A percentile compares a stretch with the other conserved stretches of the same genome.
Conservation (phyloP, 2,329 filamentous ascomycete genomes). For the Talaromyces sp. region DNA sequence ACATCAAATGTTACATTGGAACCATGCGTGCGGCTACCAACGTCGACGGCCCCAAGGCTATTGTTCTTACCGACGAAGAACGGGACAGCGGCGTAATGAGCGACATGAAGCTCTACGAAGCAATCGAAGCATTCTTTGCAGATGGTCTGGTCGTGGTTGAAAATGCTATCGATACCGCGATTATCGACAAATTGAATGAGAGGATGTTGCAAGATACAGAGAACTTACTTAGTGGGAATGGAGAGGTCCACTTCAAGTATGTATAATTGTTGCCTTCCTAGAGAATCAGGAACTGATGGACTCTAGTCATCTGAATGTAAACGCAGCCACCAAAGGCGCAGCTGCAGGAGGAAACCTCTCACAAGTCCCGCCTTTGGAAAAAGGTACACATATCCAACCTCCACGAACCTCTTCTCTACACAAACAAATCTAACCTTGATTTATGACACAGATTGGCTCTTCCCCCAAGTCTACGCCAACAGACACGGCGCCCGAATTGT, state of each 20-base stretch:
- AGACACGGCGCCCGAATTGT: slow-evolving; percentile 9
- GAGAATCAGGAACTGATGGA: too few relatives aligned
- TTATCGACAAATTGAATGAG: slow-evolving; percentile 10
- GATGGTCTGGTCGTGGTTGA: slow-evolving; percentile 9
- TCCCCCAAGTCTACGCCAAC: slow-evolving; percentile 7
- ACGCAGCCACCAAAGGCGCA: slow-evolving; percentile 4
- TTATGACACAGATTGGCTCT: slow-evolving; percentile 1
- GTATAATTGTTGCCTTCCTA: not conserved
- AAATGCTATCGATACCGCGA: slow-evolving; percentile 4
- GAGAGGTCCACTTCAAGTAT: slow-evolving; percentile 1
- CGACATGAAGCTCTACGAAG: slow-evolving; percentile 9
- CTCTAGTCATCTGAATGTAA: not conserved
- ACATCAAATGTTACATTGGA: not conserved
- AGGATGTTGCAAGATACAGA: slow-evolving; percentile 14
- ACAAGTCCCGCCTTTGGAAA: slow-evolving; percentile 11
- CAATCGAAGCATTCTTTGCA: slow-evolving; percentile 11
- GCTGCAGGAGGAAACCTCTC: slow-evolving; percentile 11
- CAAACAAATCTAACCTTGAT: not conserved
- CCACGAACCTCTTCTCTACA: not conserved
- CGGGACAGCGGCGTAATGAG: slow-evolving; percentile 10
- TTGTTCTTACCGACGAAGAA: slow-evolving; percentile 5
- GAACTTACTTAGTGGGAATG: slow-evolving; percentile 1
- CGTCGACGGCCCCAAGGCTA: not conserved
- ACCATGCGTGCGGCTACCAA: not conserved
- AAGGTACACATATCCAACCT: not conserved